Evolutionary conservation across 768 basidiomycete genomes (phyloP).

Genomic region (Phlegmacium glaucopus): DNA sequence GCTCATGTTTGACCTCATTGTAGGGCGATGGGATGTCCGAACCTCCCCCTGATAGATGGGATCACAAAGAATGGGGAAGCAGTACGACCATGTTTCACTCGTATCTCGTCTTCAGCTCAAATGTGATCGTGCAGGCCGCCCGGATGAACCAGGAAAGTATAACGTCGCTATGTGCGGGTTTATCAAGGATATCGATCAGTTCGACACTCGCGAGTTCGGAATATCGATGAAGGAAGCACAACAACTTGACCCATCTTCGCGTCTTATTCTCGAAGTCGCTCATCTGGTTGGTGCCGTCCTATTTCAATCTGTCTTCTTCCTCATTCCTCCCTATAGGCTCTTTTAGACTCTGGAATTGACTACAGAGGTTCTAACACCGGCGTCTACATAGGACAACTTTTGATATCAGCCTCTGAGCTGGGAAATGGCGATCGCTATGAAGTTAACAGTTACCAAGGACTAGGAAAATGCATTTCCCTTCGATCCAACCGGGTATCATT

Average conservation of each 20-base stretch:
- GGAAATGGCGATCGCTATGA: conserved; percentile 3
- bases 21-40: no score
- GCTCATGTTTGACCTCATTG: no score
- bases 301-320: conserved; percentile 1
- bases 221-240: conserved; percentile 27
- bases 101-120: no score
- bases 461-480: neutral
- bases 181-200: conserved; percentile 27
- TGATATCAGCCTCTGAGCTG: neutral
- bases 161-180: conserved; percentile 10
- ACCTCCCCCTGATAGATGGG: no score
- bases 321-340: conserved; percentile 31
- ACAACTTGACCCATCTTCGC: conserved; percentile 19
- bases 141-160: no score
- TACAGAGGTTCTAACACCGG: conserved; percentile 37
- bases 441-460: conserved; percentile 6
- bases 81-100: no score
- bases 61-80: no score
- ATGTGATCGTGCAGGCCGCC: no score
- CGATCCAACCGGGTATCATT: conserved; percentile 10
- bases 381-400: conserved; percentile 31
- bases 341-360: conserved; percentile 42
- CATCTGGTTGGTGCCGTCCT: no score
- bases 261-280: conserved; percentile 17
- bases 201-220: conserved; percentile 34